These are phyloP conservation scores for Aureobasidium lini DNA, from an alignment of 2,329 filamentous ascomycete genomes.

Conservation along the genomic window DNA sequence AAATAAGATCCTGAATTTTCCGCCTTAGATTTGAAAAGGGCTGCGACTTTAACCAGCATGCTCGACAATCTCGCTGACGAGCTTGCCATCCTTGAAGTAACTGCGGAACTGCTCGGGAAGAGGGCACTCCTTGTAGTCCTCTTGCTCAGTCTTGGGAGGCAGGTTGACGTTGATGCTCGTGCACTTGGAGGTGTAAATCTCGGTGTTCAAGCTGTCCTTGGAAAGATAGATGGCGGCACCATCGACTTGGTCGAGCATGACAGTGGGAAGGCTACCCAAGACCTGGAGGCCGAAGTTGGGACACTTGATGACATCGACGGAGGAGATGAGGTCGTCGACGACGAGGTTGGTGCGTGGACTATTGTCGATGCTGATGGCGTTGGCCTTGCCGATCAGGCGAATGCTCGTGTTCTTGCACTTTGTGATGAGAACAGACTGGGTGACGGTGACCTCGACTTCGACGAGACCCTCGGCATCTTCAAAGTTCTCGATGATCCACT, in stretches of 20 bases:
- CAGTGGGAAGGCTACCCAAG: conserved; percentile 73
- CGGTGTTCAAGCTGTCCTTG: conserved; percentile 67
- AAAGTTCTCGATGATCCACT: conserved; percentile 95
- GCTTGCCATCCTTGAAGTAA: conserved; percentile 65
- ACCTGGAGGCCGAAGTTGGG: conserved; percentile 84
- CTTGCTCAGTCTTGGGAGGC: conserved; percentile 58
- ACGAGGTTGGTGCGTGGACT: conserved; percentile 75
- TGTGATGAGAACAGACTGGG: conserved; percentile 85
- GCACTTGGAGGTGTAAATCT: conserved; percentile 86
- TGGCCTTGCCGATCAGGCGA: conserved; percentile 85
- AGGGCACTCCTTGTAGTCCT: conserved; percentile 80
- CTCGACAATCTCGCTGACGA: conserved; percentile 91
- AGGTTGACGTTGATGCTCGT: conserved; percentile 82
- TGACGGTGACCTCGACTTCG: conserved; percentile 72
- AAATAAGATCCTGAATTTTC: not conserved
- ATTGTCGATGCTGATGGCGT: conserved; percentile 95
- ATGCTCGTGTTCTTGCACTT: conserved; percentile 87
- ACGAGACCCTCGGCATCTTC: conserved; percentile 67
- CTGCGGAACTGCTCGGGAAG: conserved; percentile 85
- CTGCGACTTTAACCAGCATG: conserved; percentile 63
- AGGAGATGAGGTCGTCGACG: conserved; percentile 81
- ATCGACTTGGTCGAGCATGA: conserved; percentile 89
- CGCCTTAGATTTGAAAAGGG: not conserved
- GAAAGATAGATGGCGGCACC: conserved; percentile 80
- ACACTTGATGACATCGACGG: conserved; percentile 91